phyloP scores from a whole-genome alignment of 2,329 filamentous ascomycete genomes.

The Aaosphaeria pasadenensis region DNA sequence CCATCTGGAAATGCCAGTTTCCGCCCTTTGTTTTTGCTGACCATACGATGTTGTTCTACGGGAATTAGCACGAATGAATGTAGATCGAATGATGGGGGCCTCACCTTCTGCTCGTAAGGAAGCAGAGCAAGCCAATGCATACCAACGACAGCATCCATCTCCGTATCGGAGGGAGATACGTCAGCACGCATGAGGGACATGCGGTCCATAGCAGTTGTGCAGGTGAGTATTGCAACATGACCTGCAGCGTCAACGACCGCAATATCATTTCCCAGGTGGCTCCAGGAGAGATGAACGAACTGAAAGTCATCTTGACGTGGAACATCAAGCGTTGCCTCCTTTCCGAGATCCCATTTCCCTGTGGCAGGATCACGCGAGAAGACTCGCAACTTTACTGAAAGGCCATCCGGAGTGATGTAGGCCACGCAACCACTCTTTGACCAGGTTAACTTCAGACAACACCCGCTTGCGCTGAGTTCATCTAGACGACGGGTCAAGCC shows the following conservation, averaged over 20 bases:
- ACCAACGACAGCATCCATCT: conserved; percentile 75
- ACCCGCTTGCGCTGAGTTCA: conserved; percentile 71
- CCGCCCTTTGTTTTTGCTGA: conserved; percentile 39
- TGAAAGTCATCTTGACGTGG: conserved; percentile 61
- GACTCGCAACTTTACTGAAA: conserved; percentile 68
- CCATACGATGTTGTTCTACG: conserved; percentile 35
- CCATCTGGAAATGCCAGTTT: conserved; percentile 68
- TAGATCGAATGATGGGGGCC: background rate
- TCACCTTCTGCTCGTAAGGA: conserved; percentile 40
- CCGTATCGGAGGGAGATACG: conserved; percentile 67
- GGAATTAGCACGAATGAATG: conserved; percentile 3
- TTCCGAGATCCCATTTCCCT: conserved; percentile 73
- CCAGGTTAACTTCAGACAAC: conserved; percentile 81
- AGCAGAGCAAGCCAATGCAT: conserved; percentile 71
- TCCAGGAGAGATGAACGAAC: conserved; percentile 81
- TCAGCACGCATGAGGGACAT: conserved; percentile 61
- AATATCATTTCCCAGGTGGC: conserved; percentile 71
- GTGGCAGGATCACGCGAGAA: conserved; percentile 66
- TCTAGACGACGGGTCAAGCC: conserved; percentile 71
- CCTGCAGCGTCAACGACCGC: conserved; percentile 80
- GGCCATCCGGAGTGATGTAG: conserved; percentile 70
- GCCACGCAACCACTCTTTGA: conserved; percentile 85
- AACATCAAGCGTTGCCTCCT: conserved; percentile 66
- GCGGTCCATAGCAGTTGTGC: conserved; percentile 70
- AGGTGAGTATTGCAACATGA: conserved; percentile 70